phyloP scores from a whole-genome alignment of 108 stramenopile genomes.

The Hondaea fermentalgiana region DNA sequence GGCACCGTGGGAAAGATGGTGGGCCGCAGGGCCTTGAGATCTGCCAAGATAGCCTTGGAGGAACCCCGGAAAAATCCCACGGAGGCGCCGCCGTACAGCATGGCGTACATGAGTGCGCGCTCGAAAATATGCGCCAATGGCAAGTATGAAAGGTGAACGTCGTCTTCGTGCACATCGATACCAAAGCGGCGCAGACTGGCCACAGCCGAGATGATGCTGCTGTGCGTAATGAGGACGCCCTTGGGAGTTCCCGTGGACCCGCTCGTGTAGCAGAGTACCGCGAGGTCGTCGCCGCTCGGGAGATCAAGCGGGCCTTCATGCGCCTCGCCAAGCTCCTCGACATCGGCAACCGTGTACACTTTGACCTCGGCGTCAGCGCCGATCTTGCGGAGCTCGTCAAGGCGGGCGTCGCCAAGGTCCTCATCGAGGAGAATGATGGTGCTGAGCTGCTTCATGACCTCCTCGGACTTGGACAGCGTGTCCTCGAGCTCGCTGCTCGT shows the following conservation, averaged over 20 bases:
- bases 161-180: slow-evolving; percentile 25
- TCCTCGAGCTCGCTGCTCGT: not conserved
- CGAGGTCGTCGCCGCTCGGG: slow-evolving; percentile 61
- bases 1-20: slow-evolving; percentile 80
- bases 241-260: slow-evolving; percentile 69
- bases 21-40: slow-evolving; percentile 75
- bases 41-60: slow-evolving; percentile 66
- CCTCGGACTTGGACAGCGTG: not conserved
- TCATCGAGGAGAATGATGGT: not conserved
- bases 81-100: slow-evolving; percentile 59
- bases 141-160: slow-evolving; percentile 85
- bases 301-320: slow-evolving; percentile 21
- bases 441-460: not conserved
- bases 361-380: not conserved
- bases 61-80: slow-evolving; percentile 79
- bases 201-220: slow-evolving; percentile 57
- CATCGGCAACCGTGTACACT: not conserved
- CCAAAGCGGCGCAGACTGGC: slow-evolving; percentile 18
- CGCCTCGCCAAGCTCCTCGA: not conserved
- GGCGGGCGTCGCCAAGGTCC: not conserved
- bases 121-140: slow-evolving; percentile 94
- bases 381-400: not conserved
- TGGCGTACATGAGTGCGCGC: slow-evolving; percentile 55
- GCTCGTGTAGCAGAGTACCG: slow-evolving; percentile 52
- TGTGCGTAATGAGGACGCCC: slow-evolving; percentile 80